Percentiles rank a stretch among this genome's conserved stretches.
These are phyloP conservation scores for Lojkania enalia DNA, from an alignment of 2,329 filamentous ascomycete genomes.

Conservation along the genomic window DNA sequence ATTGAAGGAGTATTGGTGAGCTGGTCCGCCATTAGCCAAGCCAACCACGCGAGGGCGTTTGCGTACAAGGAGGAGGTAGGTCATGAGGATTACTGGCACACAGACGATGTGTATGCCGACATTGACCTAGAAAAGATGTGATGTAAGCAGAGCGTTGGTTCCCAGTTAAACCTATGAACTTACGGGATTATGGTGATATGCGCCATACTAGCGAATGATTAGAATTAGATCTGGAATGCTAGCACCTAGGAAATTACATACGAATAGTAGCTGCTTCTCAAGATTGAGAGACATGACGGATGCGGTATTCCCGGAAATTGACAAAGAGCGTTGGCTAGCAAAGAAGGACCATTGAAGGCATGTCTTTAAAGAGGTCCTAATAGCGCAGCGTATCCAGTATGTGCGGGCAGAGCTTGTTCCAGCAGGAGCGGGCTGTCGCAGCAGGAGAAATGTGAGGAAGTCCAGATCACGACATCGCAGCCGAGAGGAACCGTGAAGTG, in stretches of 20 bases:
- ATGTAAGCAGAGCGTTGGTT: slow-evolving; percentile 26
- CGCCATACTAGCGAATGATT: slow-evolving; percentile 66
- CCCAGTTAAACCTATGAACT: slow-evolving; percentile 19
- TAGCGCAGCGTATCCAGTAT: not conserved
- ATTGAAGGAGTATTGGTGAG: slow-evolving; percentile 61
- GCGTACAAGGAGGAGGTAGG: slow-evolving; percentile 71
- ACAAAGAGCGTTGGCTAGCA: slow-evolving; percentile 30
- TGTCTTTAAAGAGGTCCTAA: slow-evolving; percentile 27
- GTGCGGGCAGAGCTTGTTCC: not conserved
- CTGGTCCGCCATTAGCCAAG: slow-evolving; percentile 42
- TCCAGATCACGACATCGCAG: slow-evolving; percentile 11
- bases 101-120: slow-evolving; percentile 78
- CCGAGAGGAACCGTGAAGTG: slow-evolving; percentile 17
- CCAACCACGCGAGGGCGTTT: slow-evolving; percentile 1
- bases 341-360: slow-evolving; percentile 22
- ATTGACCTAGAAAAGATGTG: slow-evolving; percentile 61
- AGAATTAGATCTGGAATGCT: not conserved
- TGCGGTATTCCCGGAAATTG: slow-evolving; percentile 28
- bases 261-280: slow-evolving; percentile 80
- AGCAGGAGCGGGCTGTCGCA: not conserved
- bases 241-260: slow-evolving; percentile 57
- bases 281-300: slow-evolving; percentile 65
- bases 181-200: slow-evolving; percentile 77
- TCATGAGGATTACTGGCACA: slow-evolving; percentile 74
- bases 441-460: slow-evolving; percentile 1